Percentiles rank a stretch among this genome's conserved stretches.
Conservation (phyloP, 345 rosid species). For the Citrus unshiu region DNA sequence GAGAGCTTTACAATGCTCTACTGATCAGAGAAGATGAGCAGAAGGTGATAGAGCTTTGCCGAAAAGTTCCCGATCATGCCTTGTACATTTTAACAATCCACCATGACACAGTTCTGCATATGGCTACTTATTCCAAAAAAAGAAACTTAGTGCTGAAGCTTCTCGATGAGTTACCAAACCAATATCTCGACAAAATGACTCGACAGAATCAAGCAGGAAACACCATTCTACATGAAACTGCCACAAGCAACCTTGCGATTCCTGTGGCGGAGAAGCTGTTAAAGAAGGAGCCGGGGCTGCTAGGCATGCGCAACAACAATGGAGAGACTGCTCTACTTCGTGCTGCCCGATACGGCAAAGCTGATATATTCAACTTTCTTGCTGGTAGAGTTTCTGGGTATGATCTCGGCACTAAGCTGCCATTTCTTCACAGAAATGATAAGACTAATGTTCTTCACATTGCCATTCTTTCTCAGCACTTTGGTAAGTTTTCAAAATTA, state of each 20-base stretch:
- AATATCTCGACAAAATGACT: slow-evolving; percentile 1
- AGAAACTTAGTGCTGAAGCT: background rate
- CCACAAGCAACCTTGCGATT: slow-evolving; percentile 5
- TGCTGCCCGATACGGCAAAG: slow-evolving; percentile 7
- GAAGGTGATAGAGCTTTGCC: slow-evolving; percentile 10
- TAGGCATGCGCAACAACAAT: slow-evolving; percentile 11
- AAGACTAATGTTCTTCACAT: slow-evolving; percentile 21
- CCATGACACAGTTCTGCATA: background rate
- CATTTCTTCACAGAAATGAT: slow-evolving; percentile 10
- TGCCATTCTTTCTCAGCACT: slow-evolving; percentile 21
- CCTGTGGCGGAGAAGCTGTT: background rate
- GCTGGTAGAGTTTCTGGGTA: background rate
- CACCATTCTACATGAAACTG: slow-evolving; percentile 24
- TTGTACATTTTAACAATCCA: background rate
- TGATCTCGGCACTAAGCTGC: background rate
- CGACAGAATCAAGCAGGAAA: slow-evolving; percentile 8
- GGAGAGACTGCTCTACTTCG: slow-evolving; percentile 10
- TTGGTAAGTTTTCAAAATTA: slow-evolving; percentile 2
- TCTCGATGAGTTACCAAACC: slow-evolving; percentile 5
- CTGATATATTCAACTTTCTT: background rate
- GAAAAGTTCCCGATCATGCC: slow-evolving; percentile 9
- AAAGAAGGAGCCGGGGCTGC: slow-evolving; percentile 3
- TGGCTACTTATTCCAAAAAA: background rate
- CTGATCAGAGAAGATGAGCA: slow-evolving; percentile 3
- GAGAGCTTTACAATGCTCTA: background rate